phyloP scores from a whole-genome alignment of 1,284 basidiomycete species.

The Ganoderma resinaceum region DNA sequence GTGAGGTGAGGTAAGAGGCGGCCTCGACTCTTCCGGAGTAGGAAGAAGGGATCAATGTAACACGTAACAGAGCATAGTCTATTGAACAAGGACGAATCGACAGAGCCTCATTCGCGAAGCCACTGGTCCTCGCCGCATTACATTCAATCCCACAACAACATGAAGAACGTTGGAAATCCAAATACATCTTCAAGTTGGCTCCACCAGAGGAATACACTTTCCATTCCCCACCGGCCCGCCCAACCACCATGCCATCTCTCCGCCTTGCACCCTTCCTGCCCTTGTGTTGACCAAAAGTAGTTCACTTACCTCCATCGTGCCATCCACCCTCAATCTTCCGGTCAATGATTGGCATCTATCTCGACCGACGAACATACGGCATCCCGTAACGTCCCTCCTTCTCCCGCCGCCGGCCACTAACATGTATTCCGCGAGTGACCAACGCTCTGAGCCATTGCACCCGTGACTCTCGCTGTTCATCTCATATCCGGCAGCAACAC shows the following conservation, averaged over 20 bases:
- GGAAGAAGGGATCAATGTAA: not conserved
- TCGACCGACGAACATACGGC: not conserved
- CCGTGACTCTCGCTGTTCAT: not conserved
- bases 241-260: not conserved
- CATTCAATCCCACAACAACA: not conserved
- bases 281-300: not conserved
- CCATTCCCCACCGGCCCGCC: not conserved
- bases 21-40: not conserved
- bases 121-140: not conserved
- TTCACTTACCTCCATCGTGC: not conserved
- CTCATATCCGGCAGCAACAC: not conserved
- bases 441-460: not conserved
- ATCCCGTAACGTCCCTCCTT: not conserved
- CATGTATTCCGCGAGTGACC: not conserved
- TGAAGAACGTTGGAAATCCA: not conserved
- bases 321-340: not conserved
- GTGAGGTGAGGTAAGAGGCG: not conserved
- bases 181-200: not conserved
- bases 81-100: not conserved
- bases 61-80: not conserved
- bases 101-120: not conserved
- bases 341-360: not conserved
- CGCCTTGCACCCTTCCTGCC: not conserved
- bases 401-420: not conserved
- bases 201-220: not conserved